These are phyloP conservation scores for Rosa chinensis DNA, from an alignment of 306 rosid species.

Conservation along the genomic window DNA sequence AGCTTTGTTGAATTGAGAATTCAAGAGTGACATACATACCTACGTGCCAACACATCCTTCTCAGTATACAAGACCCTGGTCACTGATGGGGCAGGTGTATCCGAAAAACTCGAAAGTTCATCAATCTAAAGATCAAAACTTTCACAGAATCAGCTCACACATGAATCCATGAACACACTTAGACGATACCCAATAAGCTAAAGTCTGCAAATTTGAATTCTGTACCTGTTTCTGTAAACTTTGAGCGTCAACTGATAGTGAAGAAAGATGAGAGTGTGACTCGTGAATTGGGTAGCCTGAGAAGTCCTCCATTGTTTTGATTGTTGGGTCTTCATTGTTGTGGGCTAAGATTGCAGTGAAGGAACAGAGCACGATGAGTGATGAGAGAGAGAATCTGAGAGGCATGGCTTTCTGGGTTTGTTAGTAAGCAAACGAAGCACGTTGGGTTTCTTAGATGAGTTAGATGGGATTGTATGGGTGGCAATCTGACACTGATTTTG, in stretches of 20 bases:
- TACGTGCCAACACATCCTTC: conserved; percentile 83
- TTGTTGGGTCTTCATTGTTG: conserved; percentile 57
- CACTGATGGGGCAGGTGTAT: conserved; percentile 87
- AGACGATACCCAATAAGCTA: background rate
- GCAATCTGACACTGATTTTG: background rate
- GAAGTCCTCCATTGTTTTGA: conserved; percentile 80
- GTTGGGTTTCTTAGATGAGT: background rate
- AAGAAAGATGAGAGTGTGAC: conserved; percentile 41
- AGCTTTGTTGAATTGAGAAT: background rate
- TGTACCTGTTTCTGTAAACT: conserved; percentile 74
- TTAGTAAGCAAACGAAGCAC: background rate
- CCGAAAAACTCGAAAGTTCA: conserved; percentile 79
- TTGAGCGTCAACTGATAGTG: conserved; percentile 61
- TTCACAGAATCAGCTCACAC: conserved; percentile 12
- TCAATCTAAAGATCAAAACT: conserved; percentile 53
- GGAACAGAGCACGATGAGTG: conserved; percentile 29
- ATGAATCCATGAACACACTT: conserved; percentile 7
- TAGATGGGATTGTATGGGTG: background rate
- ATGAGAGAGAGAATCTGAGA: conserved; percentile 20
- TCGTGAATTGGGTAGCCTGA: conserved; percentile 77
- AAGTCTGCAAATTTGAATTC: background rate
- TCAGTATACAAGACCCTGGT: conserved; percentile 81
- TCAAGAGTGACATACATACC: conserved; percentile 32
- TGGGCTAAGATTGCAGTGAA: conserved; percentile 39
- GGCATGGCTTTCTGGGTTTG: conserved; percentile 28